Percentiles rank a stretch among this genome's conserved stretches.
phyloP scores from a whole-genome alignment of 2,329 filamentous ascomycete genomes.

The Lachnellula arida region DNA sequence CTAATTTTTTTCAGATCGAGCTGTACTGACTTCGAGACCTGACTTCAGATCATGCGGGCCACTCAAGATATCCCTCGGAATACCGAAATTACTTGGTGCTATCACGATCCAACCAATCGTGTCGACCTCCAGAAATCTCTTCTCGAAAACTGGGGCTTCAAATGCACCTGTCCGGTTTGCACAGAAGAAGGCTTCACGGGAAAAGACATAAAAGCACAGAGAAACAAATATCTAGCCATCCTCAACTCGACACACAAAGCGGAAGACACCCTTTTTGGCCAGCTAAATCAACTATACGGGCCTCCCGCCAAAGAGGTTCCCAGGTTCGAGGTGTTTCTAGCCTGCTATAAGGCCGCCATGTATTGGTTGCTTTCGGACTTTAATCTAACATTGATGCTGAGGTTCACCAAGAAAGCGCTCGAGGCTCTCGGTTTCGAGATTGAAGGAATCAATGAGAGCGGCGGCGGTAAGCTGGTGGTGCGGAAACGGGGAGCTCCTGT shows the following conservation, averaged over 20 bases:
- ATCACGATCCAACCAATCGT: conserved; percentile 26
- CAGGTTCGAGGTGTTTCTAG: neutral
- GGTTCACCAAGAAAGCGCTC: neutral
- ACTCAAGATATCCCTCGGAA: conserved; percentile 37
- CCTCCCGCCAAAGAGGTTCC: neutral
- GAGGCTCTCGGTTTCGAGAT: neutral
- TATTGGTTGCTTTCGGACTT: neutral
- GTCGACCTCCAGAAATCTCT: conserved; percentile 29
- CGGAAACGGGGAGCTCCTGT: neutral
- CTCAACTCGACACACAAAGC: neutral
- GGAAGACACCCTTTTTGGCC: neutral
- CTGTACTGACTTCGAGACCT: no score
- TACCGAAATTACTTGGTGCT: conserved; percentile 43
- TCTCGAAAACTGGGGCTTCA: conserved; percentile 37
- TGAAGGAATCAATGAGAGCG: neutral
- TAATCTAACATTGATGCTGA: neutral
- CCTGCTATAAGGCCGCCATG: neutral
- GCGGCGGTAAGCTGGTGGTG: neutral
- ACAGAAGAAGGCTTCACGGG: conserved; percentile 7
- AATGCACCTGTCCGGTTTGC: conserved; percentile 40
- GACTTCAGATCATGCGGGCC: conserved; percentile 40
- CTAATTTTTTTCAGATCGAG: no score
- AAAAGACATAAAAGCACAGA: neutral
- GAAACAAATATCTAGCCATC: neutral
- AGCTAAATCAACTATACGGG: neutral